A percentile compares a stretch with the other conserved stretches of the same genome.
Conservation (phyloP, 495 filamentous ascomycete species). For the Podospora pseudopauciseta region DNA sequence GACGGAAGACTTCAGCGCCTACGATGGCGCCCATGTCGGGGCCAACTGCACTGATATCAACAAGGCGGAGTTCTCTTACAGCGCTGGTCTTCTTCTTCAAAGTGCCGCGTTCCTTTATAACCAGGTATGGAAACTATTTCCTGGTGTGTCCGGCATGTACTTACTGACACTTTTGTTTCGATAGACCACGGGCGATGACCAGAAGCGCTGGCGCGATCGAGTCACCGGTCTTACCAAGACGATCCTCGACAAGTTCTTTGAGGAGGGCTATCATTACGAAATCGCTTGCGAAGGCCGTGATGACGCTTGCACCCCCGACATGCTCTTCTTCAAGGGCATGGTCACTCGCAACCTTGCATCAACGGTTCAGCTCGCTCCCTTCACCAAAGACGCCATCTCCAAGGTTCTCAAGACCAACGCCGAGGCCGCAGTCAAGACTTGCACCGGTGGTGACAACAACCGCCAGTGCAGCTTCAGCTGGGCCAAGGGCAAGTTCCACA, state of each 20-base stretch:
- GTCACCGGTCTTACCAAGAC: conserved; percentile 56
- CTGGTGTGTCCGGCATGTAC: neutral
- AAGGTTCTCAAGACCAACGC: conserved; percentile 59
- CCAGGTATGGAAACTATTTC: conserved; percentile 30
- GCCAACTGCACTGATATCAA: conserved; percentile 60
- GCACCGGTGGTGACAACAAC: conserved; percentile 55
- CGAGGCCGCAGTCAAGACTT: conserved; percentile 61
- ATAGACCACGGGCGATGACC: conserved; percentile 14
- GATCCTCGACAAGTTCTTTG: conserved; percentile 55
- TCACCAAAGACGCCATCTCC: conserved; percentile 56
- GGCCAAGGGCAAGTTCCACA: conserved; percentile 53
- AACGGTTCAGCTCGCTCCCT: conserved; percentile 65
- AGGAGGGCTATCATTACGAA: conserved; percentile 59
- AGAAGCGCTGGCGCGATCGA: conserved; percentile 53
- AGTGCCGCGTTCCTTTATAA: conserved; percentile 79
- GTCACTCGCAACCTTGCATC: conserved; percentile 71
- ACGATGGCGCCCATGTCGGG: conserved; percentile 64
- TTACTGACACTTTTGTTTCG: neutral
- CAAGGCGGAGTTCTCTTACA: conserved; percentile 68
- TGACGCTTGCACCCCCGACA: conserved; percentile 63
- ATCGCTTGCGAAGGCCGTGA: conserved; percentile 58
- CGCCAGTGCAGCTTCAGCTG: conserved; percentile 58
- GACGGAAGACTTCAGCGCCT: conserved; percentile 54
- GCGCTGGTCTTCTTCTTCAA: conserved; percentile 65
- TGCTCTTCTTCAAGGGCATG: conserved; percentile 77